Evolutionary conservation across 2,329 filamentous ascomycete genomes (phyloP), one percentile per base, ranked within the genome.

Genomic region (Fusarium duplospermum): DNA sequence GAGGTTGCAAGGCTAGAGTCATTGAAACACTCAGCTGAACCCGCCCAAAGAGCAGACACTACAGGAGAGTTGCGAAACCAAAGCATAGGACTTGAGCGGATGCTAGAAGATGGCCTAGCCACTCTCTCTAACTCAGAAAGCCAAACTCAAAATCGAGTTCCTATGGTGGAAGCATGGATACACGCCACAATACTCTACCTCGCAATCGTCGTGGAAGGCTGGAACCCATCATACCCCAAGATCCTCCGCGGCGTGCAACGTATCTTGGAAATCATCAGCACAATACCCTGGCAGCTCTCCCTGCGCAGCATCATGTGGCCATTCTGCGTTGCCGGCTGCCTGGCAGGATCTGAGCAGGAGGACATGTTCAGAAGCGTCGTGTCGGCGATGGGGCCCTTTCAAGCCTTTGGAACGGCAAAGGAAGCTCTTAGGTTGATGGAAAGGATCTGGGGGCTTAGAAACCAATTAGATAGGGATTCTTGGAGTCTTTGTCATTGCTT

Each of bases 401-500:
- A 58, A 29, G 54, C 33, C 0, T 58, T 58, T 36, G 54, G 54
- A 8, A 29, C 54, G 0, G 54, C 33, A 0, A 58, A 38, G 22
- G 31, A 58, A 29, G 54, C 54, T 8, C 33, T 58, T 2, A 16
- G 54, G 9, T 33, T 58, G 16, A 58, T 40, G 54, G 35, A 38
- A 4, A 16, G 54, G 3, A 4, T 20, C 2, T 58, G 35, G 54
- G 4, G 20, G 1, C 54, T 58, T 13, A 35, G 54, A 16, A 16
- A 18, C 9, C 54, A 58, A 14, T 11, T 40, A 14, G 54, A 38
- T 22, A 36, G 0, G 31, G 54, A 27, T 58, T 58, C 33, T 3
- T 58, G 35, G 54, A 36, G 54, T n/a, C 54, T 58, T 58, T 58
- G 22, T 40, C 22, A 38, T 58, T 58, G 54, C 54, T 58, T 58